A percentile compares a stretch with the other conserved stretches of the same genome.
Evolutionary conservation across 495 filamentous ascomycete species (phyloP).

Genomic region (Xylaria flabelliformis): DNA sequence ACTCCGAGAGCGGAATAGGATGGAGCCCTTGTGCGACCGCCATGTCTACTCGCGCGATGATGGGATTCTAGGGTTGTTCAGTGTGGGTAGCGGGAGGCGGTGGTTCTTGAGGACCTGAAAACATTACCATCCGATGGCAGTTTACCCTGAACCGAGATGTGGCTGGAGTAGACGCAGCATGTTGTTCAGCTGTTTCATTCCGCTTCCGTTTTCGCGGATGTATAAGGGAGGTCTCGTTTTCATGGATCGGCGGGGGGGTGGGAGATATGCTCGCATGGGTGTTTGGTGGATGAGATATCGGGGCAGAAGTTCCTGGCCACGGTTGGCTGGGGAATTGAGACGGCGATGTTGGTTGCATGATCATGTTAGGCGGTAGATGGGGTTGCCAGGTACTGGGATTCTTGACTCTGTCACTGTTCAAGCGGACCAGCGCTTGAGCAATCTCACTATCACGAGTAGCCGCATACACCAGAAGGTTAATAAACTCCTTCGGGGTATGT

Average conservation of each 20-base stretch:
- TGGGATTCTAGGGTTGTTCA: neutral
- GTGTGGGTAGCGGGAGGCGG: neutral
- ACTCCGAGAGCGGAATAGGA: neutral
- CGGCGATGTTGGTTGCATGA: neutral
- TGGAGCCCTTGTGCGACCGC: neutral
- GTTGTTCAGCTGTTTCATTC: neutral
- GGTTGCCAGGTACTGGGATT: constrained; percentile 14
- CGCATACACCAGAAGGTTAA: constrained; percentile 13
- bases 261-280: neutral
- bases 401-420: constrained; percentile 14
- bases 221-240: neutral
- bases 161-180: neutral
- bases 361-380: neutral
- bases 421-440: neutral
- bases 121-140: constrained; percentile 2
- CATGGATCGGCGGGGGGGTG: neutral
- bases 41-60: neutral
- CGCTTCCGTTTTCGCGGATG: constrained; percentile 17
- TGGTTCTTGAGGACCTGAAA: neutral
- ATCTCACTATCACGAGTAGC: constrained; percentile 8
- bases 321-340: neutral
- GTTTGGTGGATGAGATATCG: neutral
- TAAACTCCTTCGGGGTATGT: constrained; percentile 14
- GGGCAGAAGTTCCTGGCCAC: neutral
- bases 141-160: neutral